Evolutionary conservation across 331 rosid species (phyloP).

Genomic region (Acacia concinna): DNA sequence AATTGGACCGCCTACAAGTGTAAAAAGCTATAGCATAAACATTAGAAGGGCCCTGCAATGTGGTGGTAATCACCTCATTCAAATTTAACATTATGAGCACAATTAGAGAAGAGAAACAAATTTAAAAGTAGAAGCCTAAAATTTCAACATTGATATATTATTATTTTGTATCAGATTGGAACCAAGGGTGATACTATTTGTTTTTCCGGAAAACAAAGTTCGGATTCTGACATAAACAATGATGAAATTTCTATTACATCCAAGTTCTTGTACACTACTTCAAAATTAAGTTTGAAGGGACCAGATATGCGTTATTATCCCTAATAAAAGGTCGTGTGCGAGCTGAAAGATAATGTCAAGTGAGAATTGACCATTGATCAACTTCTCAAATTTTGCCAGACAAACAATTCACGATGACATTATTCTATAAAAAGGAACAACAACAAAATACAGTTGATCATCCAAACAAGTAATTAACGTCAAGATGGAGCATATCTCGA

Average conservation of each 20-base stretch:
- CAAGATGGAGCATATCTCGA: neutral
- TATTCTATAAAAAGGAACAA: neutral
- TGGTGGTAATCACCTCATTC: conserved; percentile 18
- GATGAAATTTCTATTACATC: conserved; percentile 10
- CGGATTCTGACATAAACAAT: neutral
- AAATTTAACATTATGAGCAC: neutral
- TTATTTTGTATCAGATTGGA: neutral
- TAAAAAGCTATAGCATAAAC: conserved; percentile 46
- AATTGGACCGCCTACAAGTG: conserved; percentile 56
- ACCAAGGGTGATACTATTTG: neutral
- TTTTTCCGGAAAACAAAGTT: neutral
- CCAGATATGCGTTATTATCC: neutral
- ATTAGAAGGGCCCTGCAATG: conserved; percentile 29
- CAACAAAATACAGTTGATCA: neutral
- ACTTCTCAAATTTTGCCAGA: neutral
- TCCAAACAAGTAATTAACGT: neutral
- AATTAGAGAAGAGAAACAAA: neutral
- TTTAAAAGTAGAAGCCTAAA: neutral
- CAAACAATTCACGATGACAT: neutral
- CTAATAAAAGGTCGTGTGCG: neutral
- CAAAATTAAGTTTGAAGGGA: neutral
- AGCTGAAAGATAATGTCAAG: neutral
- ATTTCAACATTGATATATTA: neutral
- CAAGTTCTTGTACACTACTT: neutral
- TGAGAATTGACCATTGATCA: neutral